Percentiles rank a stretch among this genome's conserved stretches.
These are phyloP conservation scores for Coemansia interrupta DNA, from an alignment of 192 early-diverging fungal genomes.

Conservation along the genomic window DNA sequence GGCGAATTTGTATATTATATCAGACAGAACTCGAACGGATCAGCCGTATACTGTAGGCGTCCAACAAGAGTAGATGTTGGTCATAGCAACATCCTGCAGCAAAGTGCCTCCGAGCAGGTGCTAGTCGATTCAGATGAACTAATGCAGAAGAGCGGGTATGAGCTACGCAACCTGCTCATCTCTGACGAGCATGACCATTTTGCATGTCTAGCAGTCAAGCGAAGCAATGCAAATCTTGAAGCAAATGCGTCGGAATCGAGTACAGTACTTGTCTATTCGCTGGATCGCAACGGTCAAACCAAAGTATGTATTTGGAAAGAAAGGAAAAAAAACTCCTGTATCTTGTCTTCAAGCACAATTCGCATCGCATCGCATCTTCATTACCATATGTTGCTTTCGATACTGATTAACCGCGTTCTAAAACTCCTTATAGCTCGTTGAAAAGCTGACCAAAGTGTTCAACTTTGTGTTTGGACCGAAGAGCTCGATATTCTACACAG, in stretches of 20 bases:
- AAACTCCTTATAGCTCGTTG: slow-evolving; percentile 18
- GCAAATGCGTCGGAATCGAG: slow-evolving; percentile 24
- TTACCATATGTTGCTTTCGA: neutral
- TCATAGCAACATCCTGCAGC: too few relatives aligned
- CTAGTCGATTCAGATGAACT: slow-evolving; percentile 27
- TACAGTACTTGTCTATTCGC: slow-evolving; percentile 26
- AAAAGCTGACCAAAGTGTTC: slow-evolving; percentile 48
- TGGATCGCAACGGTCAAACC: slow-evolving; percentile 6
- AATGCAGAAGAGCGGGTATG: slow-evolving; percentile 8
- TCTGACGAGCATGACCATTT: slow-evolving; percentile 35
- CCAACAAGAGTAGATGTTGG: neutral
- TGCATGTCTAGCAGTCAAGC: slow-evolving; percentile 25
- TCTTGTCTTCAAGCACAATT: neutral
- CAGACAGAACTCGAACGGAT: slow-evolving; percentile 9
- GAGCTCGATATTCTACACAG: slow-evolving; percentile 64
- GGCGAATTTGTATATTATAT: slow-evolving; percentile 38
- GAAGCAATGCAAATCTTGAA: neutral
- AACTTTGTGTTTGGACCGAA: slow-evolving; percentile 68
- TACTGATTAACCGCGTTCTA: neutral
- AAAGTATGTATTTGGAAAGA: slow-evolving; percentile 18
- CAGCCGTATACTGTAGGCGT: slow-evolving; percentile 31
- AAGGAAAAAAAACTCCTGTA: too few relatives aligned
- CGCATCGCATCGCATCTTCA: neutral
- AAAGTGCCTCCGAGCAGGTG: slow-evolving; percentile 16
- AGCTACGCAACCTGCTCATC: slow-evolving; percentile 33